Conservation (phyloP, 768 basidiomycete genomes). For the Termitomyces eurrhizus region DNA sequence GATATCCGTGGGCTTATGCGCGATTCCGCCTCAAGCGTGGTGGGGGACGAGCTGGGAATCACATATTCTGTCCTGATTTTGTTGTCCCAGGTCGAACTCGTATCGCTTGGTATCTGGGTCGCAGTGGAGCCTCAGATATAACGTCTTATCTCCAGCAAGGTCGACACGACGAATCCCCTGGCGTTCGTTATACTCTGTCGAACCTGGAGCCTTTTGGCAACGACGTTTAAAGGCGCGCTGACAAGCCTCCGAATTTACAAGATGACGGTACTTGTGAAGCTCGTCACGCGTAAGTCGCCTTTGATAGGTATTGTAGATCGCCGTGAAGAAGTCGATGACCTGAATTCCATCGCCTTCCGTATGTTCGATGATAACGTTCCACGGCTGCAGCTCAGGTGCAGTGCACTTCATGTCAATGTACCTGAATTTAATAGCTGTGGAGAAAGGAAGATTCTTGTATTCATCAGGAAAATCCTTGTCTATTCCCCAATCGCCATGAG, state of each 20-base stretch:
- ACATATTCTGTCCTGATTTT: conserved; percentile 1
- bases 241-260: conserved; percentile 29
- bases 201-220: conserved; percentile 38
- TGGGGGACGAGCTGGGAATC: not conserved
- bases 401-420: conserved; percentile 43
- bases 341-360: conserved; percentile 33
- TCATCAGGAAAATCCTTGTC: conserved; percentile 25
- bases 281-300: conserved; percentile 44
- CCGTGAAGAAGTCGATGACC: conserved; percentile 56
- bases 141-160: conserved; percentile 43
- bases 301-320: conserved; percentile 48
- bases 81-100: not conserved
- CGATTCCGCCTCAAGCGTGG: not conserved
- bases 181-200: conserved; percentile 36
- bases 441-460: conserved; percentile 33
- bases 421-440: not conserved
- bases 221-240: conserved; percentile 41
- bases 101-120: conserved; percentile 1
- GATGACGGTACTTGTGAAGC: conserved; percentile 18
- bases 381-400: conserved; percentile 32
- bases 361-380: conserved; percentile 40
- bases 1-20: not conserved
- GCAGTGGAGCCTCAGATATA: conserved; percentile 47
- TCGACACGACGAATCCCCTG: conserved; percentile 57
- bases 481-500: not conserved